Conservation (phyloP, 2,329 filamentous ascomycete genomes). For the Coniochaeta sp. region DNA sequence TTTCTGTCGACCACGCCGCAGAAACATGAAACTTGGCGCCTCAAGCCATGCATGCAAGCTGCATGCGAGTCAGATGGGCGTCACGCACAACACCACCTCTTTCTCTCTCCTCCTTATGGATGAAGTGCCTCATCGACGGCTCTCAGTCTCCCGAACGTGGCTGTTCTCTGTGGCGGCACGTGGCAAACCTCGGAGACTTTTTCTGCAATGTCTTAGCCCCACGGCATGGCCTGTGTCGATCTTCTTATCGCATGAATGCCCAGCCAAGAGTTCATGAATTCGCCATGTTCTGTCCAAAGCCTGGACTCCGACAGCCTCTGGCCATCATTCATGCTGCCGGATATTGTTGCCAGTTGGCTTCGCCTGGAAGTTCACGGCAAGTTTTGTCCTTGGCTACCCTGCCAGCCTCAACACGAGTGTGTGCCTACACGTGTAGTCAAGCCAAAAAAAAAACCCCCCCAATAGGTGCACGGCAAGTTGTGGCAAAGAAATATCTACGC, state of each 20-base stretch:
- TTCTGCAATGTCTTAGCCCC: not conserved
- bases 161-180: not conserved
- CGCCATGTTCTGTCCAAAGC: not conserved
- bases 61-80: not conserved
- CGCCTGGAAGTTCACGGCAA: not conserved
- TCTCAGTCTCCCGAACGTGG: not conserved
- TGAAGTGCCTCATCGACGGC: too few relatives aligned
- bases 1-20: not conserved
- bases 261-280: not conserved
- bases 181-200: not conserved
- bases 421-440: too few relatives aligned
- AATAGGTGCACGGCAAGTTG: not conserved
- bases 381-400: not conserved
- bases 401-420: not conserved
- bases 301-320: not conserved
- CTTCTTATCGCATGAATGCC: not conserved
- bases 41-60: not conserved
- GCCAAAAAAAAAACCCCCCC: too few relatives aligned
- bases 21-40: not conserved
- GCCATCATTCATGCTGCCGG: not conserved
- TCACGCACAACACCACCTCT: not conserved
- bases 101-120: not conserved
- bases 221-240: not conserved
- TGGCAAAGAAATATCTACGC: not conserved
- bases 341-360: not conserved